Base-by-base conservation (phyloP, 805 yeast genomes). In the Grigorovia jiainica region DNA sequence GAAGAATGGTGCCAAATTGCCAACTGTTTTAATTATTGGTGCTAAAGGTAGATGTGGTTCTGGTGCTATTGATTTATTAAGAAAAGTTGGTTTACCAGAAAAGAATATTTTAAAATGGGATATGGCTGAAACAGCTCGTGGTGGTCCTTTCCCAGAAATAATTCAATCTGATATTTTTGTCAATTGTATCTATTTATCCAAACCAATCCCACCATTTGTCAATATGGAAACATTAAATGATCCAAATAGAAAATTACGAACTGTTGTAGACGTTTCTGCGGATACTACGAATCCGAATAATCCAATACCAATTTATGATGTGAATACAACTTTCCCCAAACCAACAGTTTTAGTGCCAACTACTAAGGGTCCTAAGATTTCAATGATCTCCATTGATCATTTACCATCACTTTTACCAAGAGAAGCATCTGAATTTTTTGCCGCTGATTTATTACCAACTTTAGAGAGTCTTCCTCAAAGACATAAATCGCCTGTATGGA, bases 1-100 rank as follows among this genome's bases (percentile, higher is more conserved):
- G 24, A 72, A 73, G 51, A 77, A 67, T 42, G 78, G 79, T 39
- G 82, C 80, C 23, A 73, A 68, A 53, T 71, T 68, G 54, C 98
- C 97, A 50, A 82, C 72, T 30, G 86, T 82, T 29, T 71, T 92
- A 50, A 81, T 92, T 44, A 92, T 92, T 60, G 99, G 99, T 60
- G 98, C 98, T 23, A 73, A 89, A 46, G 99, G 99, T 49, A 83
- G 99, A 72, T 92, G 97, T 69, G 99, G 99, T 42, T 79, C 95
- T 8, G 99, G 99, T 61, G 97, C 99, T 29, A 71, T 87, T 53
- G 92, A 84, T 50, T 71, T 89, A 43, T 76, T 86, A 65, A 73
- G 70, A 48, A 82, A 82, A 67, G 81, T 74, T 43, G 99, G 99
- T 45, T 67, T 92, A 45, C 95, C 97, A 41, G 92, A 85, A 34